These are phyloP conservation scores for Beauveria caledonica DNA, from an alignment of 2,329 filamentous ascomycete genomes.

Conservation along the genomic window DNA sequence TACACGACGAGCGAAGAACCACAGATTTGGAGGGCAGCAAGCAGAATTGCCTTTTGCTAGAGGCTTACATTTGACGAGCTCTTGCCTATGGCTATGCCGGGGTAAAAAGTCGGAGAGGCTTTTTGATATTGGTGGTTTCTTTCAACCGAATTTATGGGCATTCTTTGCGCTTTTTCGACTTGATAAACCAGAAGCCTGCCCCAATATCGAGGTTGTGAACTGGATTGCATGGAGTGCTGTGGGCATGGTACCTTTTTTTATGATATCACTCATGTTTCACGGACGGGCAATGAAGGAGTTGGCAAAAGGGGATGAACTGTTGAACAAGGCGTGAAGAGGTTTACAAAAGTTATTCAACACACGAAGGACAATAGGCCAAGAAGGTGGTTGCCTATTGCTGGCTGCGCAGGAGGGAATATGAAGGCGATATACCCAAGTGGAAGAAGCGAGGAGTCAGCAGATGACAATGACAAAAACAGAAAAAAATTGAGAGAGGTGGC, in stretches of 20 bases:
- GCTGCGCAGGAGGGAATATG: slow-evolving; percentile 11
- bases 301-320: slow-evolving; percentile 17
- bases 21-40: slow-evolving; percentile 5
- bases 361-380: neutral
- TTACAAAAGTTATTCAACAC: slow-evolving; percentile 1
- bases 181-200: too few relatives aligned
- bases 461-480: slow-evolving; percentile 19
- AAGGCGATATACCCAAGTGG: slow-evolving; percentile 14
- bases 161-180: slow-evolving; percentile 4
- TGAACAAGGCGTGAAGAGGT: slow-evolving; percentile 4
- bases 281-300: slow-evolving; percentile 22
- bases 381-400: neutral
- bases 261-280: slow-evolving; percentile 26
- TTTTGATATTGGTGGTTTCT: slow-evolving; percentile 1
- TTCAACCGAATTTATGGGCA: slow-evolving; percentile 1
- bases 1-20: slow-evolving; percentile 6
- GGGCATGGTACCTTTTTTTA: slow-evolving; percentile 29
- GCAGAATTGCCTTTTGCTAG: slow-evolving; percentile 8
- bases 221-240: slow-evolving; percentile 15
- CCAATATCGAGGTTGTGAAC: slow-evolving; percentile 20
- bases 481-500: slow-evolving; percentile 18
- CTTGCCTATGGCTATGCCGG: slow-evolving; percentile 8
- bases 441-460: slow-evolving; percentile 14
- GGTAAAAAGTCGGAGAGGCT: neutral
- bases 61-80: slow-evolving; percentile 3